phyloP scores from a whole-genome alignment of 139 green algal genomes.

The Ettlia oleoabundans region DNA sequence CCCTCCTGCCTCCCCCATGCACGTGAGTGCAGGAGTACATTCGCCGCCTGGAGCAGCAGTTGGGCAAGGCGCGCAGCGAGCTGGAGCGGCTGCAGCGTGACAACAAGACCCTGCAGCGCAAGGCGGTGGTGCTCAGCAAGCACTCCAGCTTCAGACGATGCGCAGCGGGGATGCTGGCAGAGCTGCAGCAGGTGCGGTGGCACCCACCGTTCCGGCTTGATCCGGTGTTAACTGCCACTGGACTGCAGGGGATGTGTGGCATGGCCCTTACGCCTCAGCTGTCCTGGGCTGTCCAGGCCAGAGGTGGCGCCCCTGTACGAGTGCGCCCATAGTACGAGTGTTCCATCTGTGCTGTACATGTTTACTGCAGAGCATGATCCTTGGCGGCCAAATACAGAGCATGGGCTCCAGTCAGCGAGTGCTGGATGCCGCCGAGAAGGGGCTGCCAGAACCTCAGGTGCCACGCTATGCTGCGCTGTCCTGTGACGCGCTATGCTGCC shows the following conservation, averaged over 20 bases:
- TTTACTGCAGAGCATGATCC: conserved; percentile 12
- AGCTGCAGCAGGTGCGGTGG: background rate
- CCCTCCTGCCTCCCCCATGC: background rate
- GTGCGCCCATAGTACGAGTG: too few species aligned
- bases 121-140: conserved; percentile 18
- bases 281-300: too few species aligned
- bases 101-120: conserved; percentile 34
- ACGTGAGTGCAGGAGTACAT: conserved; percentile 3
- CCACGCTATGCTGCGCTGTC: too few species aligned
- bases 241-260: too few species aligned
- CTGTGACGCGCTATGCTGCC: too few species aligned
- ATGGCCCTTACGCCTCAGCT: too few species aligned
- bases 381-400: background rate
- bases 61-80: background rate
- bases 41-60: conserved; percentile 25
- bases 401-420: background rate
- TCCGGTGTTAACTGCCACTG: too few species aligned
- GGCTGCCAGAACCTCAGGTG: conserved; percentile 10
- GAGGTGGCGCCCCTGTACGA: too few species aligned
- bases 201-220: too few species aligned
- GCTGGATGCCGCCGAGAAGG: conserved; percentile 4
- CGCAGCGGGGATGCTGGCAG: background rate
- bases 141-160: conserved; percentile 14
- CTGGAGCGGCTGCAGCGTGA: conserved; percentile 28
- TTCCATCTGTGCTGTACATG: background rate